Evolutionary conservation across 768 basidiomycete species (phyloP).

Genomic region (Collybiopsis confluens): DNA sequence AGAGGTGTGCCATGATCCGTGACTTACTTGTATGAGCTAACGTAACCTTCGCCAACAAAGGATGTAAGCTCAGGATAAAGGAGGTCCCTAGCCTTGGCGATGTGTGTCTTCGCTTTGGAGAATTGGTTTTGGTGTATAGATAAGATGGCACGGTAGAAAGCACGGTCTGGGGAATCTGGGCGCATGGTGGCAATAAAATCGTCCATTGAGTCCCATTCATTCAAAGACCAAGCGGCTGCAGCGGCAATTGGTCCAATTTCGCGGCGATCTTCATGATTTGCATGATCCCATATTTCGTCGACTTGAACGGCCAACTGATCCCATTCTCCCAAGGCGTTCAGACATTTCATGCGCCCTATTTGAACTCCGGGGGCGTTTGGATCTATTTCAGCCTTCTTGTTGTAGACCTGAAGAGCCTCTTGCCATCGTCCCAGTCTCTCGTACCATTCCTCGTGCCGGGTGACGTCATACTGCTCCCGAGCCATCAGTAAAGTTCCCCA

Average conservation of each 20-base stretch:
- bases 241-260: conserved; percentile 97
- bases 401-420: conserved; percentile 84
- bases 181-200: conserved; percentile 94
- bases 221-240: conserved; percentile 93
- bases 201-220: conserved; percentile 98
- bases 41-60: conserved; percentile 93
- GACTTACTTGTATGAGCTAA: conserved; percentile 90
- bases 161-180: conserved; percentile 85
- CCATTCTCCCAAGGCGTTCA: conserved; percentile 98
- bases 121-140: conserved; percentile 97
- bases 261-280: conserved; percentile 76
- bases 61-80: conserved; percentile 89
- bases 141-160: conserved; percentile 94
- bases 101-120: conserved; percentile 82
- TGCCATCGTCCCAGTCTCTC: conserved; percentile 96
- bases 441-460: conserved; percentile 97
- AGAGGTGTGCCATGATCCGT: neutral
- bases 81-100: conserved; percentile 88
- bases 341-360: conserved; percentile 90
- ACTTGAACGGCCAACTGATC: conserved; percentile 84
- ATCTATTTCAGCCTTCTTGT: conserved; percentile 72
- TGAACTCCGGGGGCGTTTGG: conserved; percentile 73
- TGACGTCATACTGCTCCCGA: conserved; percentile 83
- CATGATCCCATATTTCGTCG: conserved; percentile 81
- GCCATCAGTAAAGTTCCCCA: conserved; percentile 94